These are phyloP conservation scores for Acer campestre DNA, from an alignment of 345 rosid species.

Conservation along the genomic window DNA sequence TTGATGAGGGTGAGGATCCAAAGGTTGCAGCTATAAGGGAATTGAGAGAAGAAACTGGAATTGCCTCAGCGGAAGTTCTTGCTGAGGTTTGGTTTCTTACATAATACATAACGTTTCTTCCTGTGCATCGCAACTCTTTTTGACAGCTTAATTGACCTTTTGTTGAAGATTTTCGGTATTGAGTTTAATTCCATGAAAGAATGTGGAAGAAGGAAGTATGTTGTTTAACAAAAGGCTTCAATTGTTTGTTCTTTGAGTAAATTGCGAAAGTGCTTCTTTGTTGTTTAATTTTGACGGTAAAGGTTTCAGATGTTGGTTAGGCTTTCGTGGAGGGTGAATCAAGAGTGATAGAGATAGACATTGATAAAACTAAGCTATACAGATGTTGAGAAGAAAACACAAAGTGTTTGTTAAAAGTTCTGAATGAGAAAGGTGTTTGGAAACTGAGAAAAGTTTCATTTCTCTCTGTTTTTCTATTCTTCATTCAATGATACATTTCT, in stretches of 20 bases:
- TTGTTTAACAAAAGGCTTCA: background rate
- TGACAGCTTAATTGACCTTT: background rate
- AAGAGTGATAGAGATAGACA: background rate
- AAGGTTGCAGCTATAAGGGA: slow-evolving; percentile 81
- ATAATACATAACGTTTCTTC: background rate
- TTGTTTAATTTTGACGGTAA: background rate
- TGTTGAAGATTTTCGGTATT: background rate
- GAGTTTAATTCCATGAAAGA: background rate
- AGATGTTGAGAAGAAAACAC: no score
- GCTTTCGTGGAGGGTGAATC: background rate
- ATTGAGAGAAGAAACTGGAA: slow-evolving; percentile 90
- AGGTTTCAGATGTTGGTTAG: background rate
- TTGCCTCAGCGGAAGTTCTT: slow-evolving; percentile 72
- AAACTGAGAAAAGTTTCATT: no score
- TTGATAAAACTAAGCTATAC: no score
- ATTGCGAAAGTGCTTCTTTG: background rate
- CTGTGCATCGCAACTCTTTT: background rate
- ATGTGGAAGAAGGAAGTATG: background rate
- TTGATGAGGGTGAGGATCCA: slow-evolving; percentile 90
- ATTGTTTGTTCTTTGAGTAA: background rate
- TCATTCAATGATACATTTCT: no score
- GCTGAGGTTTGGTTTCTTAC: slow-evolving; percentile 62
- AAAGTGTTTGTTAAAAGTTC: no score
- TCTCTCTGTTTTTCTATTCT: no score
- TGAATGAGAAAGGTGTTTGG: no score